Percentiles rank a stretch among this genome's conserved stretches.
Conservation (phyloP, 371 early-diverging fungal genomes). For the Parasitella parasitica region DNA sequence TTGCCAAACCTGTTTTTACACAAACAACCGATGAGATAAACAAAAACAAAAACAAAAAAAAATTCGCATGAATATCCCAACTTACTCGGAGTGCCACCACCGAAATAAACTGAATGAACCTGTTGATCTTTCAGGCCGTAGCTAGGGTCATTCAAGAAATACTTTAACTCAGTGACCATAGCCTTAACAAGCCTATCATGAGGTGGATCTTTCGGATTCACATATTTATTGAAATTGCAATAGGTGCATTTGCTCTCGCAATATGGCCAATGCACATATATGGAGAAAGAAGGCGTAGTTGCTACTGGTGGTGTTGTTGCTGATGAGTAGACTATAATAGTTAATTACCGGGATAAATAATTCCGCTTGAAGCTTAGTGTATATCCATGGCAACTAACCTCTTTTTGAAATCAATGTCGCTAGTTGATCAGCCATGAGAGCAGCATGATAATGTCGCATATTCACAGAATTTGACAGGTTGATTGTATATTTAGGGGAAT, state of each 20-base stretch:
- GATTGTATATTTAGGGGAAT: too few species aligned
- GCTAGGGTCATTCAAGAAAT: slow-evolving; percentile 33
- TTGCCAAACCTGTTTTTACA: slow-evolving; percentile 14
- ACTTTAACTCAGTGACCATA: slow-evolving; percentile 51
- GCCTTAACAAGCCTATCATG: slow-evolving; percentile 56
- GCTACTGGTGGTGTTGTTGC: neutral
- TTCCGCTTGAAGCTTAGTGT: neutral
- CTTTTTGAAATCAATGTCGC: neutral
- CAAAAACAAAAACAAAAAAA: too few species aligned
- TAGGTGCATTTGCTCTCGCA: slow-evolving; percentile 85
- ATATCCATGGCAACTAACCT: neutral
- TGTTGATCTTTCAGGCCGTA: slow-evolving; percentile 32
- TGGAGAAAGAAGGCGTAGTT: slow-evolving; percentile 40
- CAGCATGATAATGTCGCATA: neutral
- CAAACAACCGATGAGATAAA: neutral
- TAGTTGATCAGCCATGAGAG: neutral
- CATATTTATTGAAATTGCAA: slow-evolving; percentile 86
- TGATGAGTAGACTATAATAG: neutral
- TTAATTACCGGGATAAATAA: neutral
- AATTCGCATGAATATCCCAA: neutral
- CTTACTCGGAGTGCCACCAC: slow-evolving; percentile 61
- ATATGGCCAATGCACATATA: slow-evolving; percentile 89
- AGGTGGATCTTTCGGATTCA: slow-evolving; percentile 55
- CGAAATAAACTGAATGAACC: slow-evolving; percentile 73
- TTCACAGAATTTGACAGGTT: neutral